These are phyloP conservation scores for Pythium scleroteichum DNA, from an alignment of 352 stramenopile genomes.

Conservation along the genomic window DNA sequence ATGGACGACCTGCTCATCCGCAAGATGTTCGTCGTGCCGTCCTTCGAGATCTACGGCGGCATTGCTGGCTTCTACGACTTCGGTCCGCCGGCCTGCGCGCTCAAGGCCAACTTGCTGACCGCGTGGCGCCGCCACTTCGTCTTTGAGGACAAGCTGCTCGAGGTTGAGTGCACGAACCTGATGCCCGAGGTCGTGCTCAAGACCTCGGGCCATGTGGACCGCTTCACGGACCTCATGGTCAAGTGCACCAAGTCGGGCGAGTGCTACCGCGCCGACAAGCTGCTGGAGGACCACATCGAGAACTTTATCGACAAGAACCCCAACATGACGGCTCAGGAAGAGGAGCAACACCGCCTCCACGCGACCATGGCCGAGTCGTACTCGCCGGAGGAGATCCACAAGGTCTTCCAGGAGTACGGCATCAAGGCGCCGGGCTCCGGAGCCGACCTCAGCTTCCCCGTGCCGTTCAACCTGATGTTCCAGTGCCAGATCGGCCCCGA, in stretches of 20 bases:
- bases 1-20: slow-evolving; percentile 98
- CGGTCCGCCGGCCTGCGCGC: slow-evolving; percentile 92
- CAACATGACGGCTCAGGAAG: slow-evolving; percentile 68
- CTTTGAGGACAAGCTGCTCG: slow-evolving; percentile 97
- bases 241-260: slow-evolving; percentile 97
- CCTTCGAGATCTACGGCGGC: slow-evolving; percentile 99
- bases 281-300: slow-evolving; percentile 99
- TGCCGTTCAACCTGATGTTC: slow-evolving; percentile 99
- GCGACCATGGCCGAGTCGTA: slow-evolving; percentile 98
- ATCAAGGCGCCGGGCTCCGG: slow-evolving; percentile 92
- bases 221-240: slow-evolving; percentile 99
- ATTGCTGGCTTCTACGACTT: slow-evolving; percentile 99
- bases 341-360: slow-evolving; percentile 93
- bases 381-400: slow-evolving; percentile 96
- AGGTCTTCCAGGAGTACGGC: slow-evolving; percentile 92
- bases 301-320: slow-evolving; percentile 93
- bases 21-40: slow-evolving; percentile 99
- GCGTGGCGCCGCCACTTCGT: slow-evolving; percentile 99
- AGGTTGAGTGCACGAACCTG: slow-evolving; percentile 99
- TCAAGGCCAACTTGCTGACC: slow-evolving; percentile 97
- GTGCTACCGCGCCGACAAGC: slow-evolving; percentile 99
- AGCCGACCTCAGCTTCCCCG: slow-evolving; percentile 94
- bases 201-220: slow-evolving; percentile 98
- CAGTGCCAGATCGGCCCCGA: slow-evolving; percentile 98
- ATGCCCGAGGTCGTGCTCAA: slow-evolving; percentile 98